Percentiles rank a stretch among this genome's conserved stretches.
Conservation (phyloP, 2,329 filamentous ascomycete species). For the Colletotrichum lini region DNA sequence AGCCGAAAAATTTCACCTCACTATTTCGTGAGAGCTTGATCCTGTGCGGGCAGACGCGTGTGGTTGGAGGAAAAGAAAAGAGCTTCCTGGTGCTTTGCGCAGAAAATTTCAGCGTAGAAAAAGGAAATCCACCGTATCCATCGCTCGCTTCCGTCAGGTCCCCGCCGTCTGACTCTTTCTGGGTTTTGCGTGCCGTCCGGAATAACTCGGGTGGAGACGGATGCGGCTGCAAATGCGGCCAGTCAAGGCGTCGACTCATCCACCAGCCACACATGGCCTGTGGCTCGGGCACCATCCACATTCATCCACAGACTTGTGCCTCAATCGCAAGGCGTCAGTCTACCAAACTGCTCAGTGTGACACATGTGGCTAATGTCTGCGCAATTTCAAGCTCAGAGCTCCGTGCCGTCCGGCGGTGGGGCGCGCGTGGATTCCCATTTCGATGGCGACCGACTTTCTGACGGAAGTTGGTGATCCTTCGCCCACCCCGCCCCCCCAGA, state of each 20-base stretch:
- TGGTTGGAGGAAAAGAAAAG: slow-evolving; percentile 27
- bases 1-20: slow-evolving; percentile 37
- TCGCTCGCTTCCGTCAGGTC: slow-evolving; percentile 33
- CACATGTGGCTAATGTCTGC: slow-evolving; percentile 13
- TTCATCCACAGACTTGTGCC: neutral
- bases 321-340: neutral
- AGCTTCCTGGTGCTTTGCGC: neutral
- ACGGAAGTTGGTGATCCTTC: neutral
- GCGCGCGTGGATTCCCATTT: slow-evolving; percentile 13
- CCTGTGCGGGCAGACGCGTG: slow-evolving; percentile 38
- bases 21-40: slow-evolving; percentile 28
- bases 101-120: slow-evolving; percentile 41
- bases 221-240: neutral
- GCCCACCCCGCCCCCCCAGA: neutral
- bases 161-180: slow-evolving; percentile 32
- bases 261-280: neutral
- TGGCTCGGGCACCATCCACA: neutral
- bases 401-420: slow-evolving; percentile 19
- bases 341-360: too few relatives aligned
- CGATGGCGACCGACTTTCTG: slow-evolving; percentile 20
- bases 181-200: slow-evolving; percentile 10
- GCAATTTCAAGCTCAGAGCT: neutral
- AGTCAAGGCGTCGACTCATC: neutral
- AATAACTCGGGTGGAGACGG: slow-evolving; percentile 25
- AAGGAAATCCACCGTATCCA: slow-evolving; percentile 34